phyloP scores from a whole-genome alignment of 1,284 basidiomycete genomes.

The Trametes versicolor region DNA sequence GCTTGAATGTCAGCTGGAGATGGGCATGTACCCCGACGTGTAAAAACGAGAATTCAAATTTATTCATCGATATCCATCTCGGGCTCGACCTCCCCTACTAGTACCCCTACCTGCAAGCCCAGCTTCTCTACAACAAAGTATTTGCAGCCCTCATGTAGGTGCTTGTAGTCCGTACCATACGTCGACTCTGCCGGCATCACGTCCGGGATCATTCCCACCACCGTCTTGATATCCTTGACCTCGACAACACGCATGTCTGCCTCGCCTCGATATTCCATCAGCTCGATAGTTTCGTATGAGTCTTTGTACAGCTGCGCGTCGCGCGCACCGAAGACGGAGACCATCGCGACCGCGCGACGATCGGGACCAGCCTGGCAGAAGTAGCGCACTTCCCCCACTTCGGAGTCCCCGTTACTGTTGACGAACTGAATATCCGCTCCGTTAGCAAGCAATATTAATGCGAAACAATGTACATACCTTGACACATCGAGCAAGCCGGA shows the following conservation, averaged over 20 bases:
- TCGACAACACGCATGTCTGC: background rate
- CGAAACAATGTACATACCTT: slow-evolving; percentile 27
- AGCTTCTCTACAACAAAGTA: slow-evolving; percentile 6
- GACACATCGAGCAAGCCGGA: slow-evolving; percentile 27
- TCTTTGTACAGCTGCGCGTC: slow-evolving; percentile 1
- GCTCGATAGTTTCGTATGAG: slow-evolving; percentile 1
- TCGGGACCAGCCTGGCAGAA: slow-evolving; percentile 11
- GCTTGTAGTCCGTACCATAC: background rate
- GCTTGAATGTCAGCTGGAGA: no score
- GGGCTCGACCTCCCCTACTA: no score
- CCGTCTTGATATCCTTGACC: background rate
- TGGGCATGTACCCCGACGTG: no score
- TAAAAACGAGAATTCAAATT: no score
- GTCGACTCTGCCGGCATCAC: no score
- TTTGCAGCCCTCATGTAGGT: background rate
- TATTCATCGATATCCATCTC: no score
- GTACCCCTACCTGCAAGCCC: slow-evolving; percentile 2
- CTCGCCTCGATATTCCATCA: background rate
- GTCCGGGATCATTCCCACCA: slow-evolving; percentile 6
- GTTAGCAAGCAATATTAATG: background rate
- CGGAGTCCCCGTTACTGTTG: background rate
- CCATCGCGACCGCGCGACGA: background rate
- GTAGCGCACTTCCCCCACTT: slow-evolving; percentile 23
- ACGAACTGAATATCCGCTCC: background rate
- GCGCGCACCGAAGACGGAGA: background rate